Percentiles rank a stretch among this genome's conserved stretches.
Evolutionary conservation across 1,284 basidiomycete genomes (phyloP).

Genomic region (Hypsizygus ulmarius): DNA sequence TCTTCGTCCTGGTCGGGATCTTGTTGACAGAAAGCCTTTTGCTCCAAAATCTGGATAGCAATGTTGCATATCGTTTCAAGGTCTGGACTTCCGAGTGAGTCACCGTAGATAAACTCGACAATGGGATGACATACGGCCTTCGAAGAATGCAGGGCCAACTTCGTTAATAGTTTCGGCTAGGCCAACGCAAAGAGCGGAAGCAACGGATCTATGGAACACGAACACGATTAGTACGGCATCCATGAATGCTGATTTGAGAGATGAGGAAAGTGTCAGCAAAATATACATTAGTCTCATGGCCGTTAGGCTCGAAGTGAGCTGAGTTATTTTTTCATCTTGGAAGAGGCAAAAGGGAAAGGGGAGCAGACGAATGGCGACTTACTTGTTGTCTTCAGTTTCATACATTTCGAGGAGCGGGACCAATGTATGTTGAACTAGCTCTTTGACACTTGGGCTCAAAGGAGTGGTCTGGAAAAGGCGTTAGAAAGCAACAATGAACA

Average conservation of each 20-base stretch:
- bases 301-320: conserved; percentile 81
- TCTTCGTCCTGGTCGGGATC: conserved; percentile 93
- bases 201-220: conserved; percentile 66
- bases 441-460: conserved; percentile 76
- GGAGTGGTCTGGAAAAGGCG: conserved; percentile 40
- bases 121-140: conserved; percentile 52
- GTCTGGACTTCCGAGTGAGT: conserved; percentile 40
- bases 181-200: conserved; percentile 81
- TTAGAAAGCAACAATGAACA: neutral
- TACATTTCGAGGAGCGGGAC: conserved; percentile 86
- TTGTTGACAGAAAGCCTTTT: conserved; percentile 93
- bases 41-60: conserved; percentile 82
- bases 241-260: conserved; percentile 7
- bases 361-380: conserved; percentile 38
- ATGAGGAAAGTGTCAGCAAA: conserved; percentile 19
- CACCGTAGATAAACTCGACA: neutral
- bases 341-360: conserved; percentile 10
- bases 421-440: conserved; percentile 79
- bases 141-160: conserved; percentile 83
- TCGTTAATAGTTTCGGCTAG: conserved; percentile 91
- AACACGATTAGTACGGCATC: conserved; percentile 1
- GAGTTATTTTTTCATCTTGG: conserved; percentile 70
- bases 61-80: conserved; percentile 80
- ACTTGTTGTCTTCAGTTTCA: conserved; percentile 97
- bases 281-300: conserved; percentile 55